A percentile compares a stretch with the other conserved stretches of the same genome.
Evolutionary conservation across 306 rosid species (phyloP).

Genomic region (Malus orientalis): DNA sequence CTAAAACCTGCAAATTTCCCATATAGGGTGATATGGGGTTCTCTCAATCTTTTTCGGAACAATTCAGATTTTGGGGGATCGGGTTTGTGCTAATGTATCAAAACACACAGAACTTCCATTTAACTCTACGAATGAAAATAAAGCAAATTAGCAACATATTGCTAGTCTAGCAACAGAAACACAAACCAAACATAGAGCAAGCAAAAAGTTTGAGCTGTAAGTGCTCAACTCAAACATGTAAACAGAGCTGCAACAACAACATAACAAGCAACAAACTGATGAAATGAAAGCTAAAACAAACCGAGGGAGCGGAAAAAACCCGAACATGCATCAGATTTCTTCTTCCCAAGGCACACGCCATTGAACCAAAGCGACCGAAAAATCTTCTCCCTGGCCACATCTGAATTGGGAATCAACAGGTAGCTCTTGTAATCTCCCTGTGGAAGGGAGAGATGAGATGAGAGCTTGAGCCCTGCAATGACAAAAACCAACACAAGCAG

Average conservation of each 20-base stretch:
- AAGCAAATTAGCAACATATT: conserved; percentile 10
- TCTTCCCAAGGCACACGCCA: conserved; percentile 42
- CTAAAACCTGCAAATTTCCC: not conserved
- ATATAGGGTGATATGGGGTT: not conserved
- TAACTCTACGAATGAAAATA: conserved; percentile 21
- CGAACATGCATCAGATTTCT: conserved; percentile 45
- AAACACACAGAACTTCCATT: conserved; percentile 1
- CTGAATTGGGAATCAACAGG: not conserved
- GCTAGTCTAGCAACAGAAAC: conserved; percentile 27
- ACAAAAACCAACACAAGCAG: not conserved
- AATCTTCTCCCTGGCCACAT: conserved; percentile 13
- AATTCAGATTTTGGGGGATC: not conserved
- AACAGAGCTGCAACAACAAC: conserved; percentile 3
- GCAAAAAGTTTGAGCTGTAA: conserved; percentile 11
- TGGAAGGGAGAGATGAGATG: not conserved
- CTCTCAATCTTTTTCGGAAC: not conserved
- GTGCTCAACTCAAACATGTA: conserved; percentile 31
- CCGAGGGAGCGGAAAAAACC: conserved; percentile 37
- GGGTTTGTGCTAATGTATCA: not conserved
- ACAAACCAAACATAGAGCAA: conserved; percentile 23
- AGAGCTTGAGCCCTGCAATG: conserved; percentile 13
- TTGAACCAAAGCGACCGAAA: conserved; percentile 30
- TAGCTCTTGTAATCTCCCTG: conserved; percentile 9
- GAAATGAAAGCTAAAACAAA: conserved; percentile 14
- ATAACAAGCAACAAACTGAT: not conserved